Conservation (phyloP, 2,329 filamentous ascomycete species). For the Pestalotiopsis fici region DNA sequence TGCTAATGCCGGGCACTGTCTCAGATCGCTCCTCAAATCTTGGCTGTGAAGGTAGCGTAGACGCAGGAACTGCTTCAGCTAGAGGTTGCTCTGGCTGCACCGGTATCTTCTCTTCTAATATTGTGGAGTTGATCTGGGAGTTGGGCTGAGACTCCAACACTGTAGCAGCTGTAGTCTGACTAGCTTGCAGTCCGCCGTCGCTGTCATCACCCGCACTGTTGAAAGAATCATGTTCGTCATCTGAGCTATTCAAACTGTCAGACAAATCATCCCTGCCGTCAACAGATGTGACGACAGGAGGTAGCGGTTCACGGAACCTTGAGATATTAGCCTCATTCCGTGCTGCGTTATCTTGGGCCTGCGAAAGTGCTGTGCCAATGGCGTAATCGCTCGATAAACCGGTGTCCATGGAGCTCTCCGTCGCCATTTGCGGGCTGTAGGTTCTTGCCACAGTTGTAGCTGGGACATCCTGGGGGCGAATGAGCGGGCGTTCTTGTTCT, state of each 20-base stretch:
- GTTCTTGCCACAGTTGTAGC: conserved; percentile 25
- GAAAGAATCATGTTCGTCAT: conserved; percentile 36
- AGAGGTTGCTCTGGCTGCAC: conserved; percentile 5
- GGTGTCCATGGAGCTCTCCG: conserved; percentile 30
- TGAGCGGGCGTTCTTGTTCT: conserved; percentile 59
- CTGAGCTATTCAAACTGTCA: conserved; percentile 49
- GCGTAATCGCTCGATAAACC: conserved; percentile 61
- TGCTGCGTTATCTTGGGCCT: conserved; percentile 46
- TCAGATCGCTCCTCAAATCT: background rate
- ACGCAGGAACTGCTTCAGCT: too few species aligned
- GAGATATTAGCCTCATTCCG: conserved; percentile 59
- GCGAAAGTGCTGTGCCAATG: conserved; percentile 55
- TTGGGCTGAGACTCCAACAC: conserved; percentile 19
- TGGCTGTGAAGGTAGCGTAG: background rate
- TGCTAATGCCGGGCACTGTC: conserved; percentile 43
- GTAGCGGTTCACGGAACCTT: conserved; percentile 63
- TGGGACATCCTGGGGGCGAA: conserved; percentile 49
- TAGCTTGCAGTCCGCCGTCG: conserved; percentile 17
- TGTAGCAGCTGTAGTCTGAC: conserved; percentile 16
- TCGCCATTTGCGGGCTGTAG: conserved; percentile 23
- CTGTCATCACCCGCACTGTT: conserved; percentile 15
- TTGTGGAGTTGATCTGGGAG: conserved; percentile 11
- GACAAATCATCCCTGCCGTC: conserved; percentile 67
- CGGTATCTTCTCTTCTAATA: conserved; percentile 17
- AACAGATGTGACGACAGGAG: conserved; percentile 70